Evolutionary conservation across 164 flowering plant species (phyloP), one percentile per base, ranked within the genome.

Genomic region (Magnolia changhungtana): DNA sequence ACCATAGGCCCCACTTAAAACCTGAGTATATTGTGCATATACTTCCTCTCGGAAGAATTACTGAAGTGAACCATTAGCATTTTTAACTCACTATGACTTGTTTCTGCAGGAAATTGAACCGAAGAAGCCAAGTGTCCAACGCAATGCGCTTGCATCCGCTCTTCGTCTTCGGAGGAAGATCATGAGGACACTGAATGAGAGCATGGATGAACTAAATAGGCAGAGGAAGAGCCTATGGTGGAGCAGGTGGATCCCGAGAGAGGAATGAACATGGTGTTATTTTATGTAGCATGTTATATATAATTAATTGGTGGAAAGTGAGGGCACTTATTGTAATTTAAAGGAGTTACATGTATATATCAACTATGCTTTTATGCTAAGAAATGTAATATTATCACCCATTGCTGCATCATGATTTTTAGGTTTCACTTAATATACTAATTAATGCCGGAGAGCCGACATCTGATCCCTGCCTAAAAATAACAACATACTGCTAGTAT

Each of bases 161-260:
- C 93, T 94, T 73, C 81, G 87, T 69, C 78, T 96, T 50, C 93
- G 91, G 80, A 87, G 97, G 81, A 94, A 91, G 86, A 82, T 96
- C 16, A 8, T 86, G 3, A 87, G 78, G 69, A 92, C 97, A 7
- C 18, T 92, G 76, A 91, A 88, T 68, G 91, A 91, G 87, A 96
- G 94, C 80, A 81, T 94, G 80, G 97, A 90, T 71, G 97, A 90
- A 81, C 88, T 96, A 18, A 88, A 74, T 82, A 83, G 76, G 72
- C 84, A 83, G 27, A 76, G 93, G 74, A 96, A 90, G 88, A 94
- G 97, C 81, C 76, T 94, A n/a, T 96, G 99, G 98, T 96, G 99
- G 99, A 96, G 95, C 84, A 86, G 91, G 80, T 94, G 98, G 97
- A 96, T 96, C 79, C 98, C 97, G 1, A 89, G 87, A 82, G 92